Evolutionary conservation across 148 eudicot species (phyloP), one percentile per base, ranked within the genome.

Genomic region (Nepenthes gracilis): DNA sequence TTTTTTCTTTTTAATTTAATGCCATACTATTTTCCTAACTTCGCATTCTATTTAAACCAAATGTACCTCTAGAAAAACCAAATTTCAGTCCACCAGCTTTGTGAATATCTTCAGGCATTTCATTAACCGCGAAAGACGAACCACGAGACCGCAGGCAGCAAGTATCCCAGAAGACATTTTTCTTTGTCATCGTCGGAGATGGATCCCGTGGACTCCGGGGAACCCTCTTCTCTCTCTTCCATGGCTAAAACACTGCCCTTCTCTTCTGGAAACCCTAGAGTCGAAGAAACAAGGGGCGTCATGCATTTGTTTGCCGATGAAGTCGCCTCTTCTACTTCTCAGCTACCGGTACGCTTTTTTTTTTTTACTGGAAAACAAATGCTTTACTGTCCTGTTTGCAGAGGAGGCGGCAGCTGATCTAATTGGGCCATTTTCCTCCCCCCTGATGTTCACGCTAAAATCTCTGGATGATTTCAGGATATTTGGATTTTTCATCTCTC

Each of bases 241-340:
- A 61, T 83, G 38, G 11, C 48, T 5, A 45, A 45, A 45, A 45
- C 48, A 6, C 70, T 87, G 35, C 67, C 81, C 32, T 92, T 92
- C 69, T 80, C 96, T 4, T 92, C 94, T n/a, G 96, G 97, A 59
- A 91, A 91, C 88, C 97, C 96, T 72, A 85, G 85, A 64, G 85
- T 91, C 57, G 97, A 91, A 80, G 88, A 91, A 68, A 83, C 83
- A 60, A 78, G 84, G 35, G 93, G 97, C 43, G 73, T 85, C 61
- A 77, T 87, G 80, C 87, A 78, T 78, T 77, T 85, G 58, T 83
- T 40, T 75, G 75, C 74, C 37, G 59, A 73, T 59, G 83, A 85
- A 35, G 60, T 67, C 58, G 65, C 64, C 33, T 74, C 81, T 12
- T 47, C 92, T 2, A 55, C 82, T 48, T 60, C 81, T 14, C 64